Evolutionary conservation across 2,329 filamentous ascomycete species (phyloP).

Genomic region (Sarocladiaceae sp.): DNA sequence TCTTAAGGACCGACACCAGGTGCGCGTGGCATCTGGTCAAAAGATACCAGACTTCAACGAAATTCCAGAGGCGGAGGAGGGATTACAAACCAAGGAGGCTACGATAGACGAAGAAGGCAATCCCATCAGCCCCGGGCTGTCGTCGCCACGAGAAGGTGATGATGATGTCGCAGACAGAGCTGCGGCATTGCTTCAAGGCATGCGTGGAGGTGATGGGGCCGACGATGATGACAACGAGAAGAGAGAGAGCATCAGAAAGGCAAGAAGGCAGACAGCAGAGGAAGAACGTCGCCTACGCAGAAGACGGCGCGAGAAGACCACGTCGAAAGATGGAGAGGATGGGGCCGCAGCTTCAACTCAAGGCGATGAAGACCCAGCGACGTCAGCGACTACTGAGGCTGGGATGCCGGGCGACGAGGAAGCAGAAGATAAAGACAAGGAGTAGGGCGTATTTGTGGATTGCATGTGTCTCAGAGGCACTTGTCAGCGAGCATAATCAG

Average conservation of each 20-base stretch:
- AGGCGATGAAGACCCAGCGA: conserved; percentile 12
- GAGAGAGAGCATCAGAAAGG: conserved; percentile 57
- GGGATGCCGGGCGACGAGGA: conserved; percentile 9
- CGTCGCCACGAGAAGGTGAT: conserved; percentile 42
- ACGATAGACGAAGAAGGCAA: conserved; percentile 44
- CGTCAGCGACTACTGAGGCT: conserved; percentile 12
- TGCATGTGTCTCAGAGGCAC: conserved; percentile 9
- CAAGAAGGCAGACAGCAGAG: conserved; percentile 68
- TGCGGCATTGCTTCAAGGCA: conserved; percentile 76
- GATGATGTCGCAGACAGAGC: conserved; percentile 84
- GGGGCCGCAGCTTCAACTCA: conserved; percentile 18
- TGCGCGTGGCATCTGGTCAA: conserved; percentile 84
- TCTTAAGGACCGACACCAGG: conserved; percentile 86
- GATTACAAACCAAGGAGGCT: conserved; percentile 28
- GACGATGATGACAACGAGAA: conserved; percentile 45
- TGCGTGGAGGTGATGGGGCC: conserved; percentile 65
- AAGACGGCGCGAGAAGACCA: conserved; percentile 59
- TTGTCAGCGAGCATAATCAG: conserved; percentile 9
- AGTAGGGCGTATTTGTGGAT: conserved; percentile 2
- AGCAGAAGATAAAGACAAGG: conserved; percentile 16
- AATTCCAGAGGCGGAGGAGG: conserved; percentile 50
- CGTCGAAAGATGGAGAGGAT: conserved; percentile 28
- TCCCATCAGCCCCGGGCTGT: conserved; percentile 46
- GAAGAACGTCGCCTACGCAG: conserved; percentile 68
- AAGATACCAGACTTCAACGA: conserved; percentile 71